Percentiles rank a stretch among this genome's conserved stretches.
Conservation (phyloP, 495 filamentous ascomycete genomes). For the Hypoxylon rickii region DNA sequence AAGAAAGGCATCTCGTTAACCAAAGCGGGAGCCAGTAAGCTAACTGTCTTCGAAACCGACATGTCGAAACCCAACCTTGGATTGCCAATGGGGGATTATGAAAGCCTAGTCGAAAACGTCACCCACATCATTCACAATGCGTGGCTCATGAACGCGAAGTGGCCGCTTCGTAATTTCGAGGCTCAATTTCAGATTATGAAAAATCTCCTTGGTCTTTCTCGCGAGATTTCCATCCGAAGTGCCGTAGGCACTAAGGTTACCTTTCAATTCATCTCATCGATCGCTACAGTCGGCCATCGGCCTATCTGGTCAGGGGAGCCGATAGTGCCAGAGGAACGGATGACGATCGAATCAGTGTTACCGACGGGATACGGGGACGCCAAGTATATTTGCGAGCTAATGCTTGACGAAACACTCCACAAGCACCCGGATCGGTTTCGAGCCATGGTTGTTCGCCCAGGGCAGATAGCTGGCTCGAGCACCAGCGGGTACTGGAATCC, state of each 20-base stretch:
- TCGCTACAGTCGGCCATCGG: conserved; percentile 45
- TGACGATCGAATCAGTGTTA: conserved; percentile 42
- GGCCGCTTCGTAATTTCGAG: conserved; percentile 47
- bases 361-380: conserved; percentile 54
- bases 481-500: conserved; percentile 56
- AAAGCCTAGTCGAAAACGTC: conserved; percentile 41
- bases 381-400: conserved; percentile 53
- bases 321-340: conserved; percentile 40
- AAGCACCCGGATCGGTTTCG: conserved; percentile 46
- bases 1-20: conserved; percentile 33
- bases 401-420: conserved; percentile 52
- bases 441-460: conserved; percentile 48
- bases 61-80: conserved; percentile 49
- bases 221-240: conserved; percentile 33
- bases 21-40: conserved; percentile 16
- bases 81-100: conserved; percentile 43
- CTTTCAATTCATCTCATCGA: conserved; percentile 57
- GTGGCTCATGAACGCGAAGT: conserved; percentile 55
- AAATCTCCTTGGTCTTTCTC: conserved; percentile 49
- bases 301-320: neutral
- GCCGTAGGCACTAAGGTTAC: conserved; percentile 21
- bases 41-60: conserved; percentile 50
- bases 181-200: conserved; percentile 51
- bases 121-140: conserved; percentile 62
- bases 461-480: conserved; percentile 54